Conservation (phyloP, 2,329 filamentous ascomycete genomes). For the Colletotrichum sp. region DNA sequence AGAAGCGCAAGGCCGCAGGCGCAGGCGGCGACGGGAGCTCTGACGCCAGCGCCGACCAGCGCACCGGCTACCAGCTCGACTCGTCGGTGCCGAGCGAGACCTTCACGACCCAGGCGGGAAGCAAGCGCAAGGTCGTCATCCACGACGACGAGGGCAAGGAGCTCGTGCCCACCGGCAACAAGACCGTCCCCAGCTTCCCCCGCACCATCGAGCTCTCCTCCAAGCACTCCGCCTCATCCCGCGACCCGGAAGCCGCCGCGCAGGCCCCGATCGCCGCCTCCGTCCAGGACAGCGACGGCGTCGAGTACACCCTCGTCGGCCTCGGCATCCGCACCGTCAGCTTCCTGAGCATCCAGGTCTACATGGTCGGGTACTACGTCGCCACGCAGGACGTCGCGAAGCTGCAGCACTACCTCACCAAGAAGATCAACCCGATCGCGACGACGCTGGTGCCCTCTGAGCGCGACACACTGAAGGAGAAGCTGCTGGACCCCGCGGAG, state of each 20-base stretch:
- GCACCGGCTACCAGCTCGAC: constrained; percentile 38
- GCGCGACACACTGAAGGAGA: constrained; percentile 72
- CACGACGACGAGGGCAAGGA: constrained; percentile 74
- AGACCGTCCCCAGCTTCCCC: constrained; percentile 80
- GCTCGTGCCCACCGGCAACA: constrained; percentile 81
- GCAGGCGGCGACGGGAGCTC: constrained; percentile 14
- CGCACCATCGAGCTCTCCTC: constrained; percentile 69
- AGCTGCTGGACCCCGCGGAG: constrained; percentile 71
- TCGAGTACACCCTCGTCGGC: constrained; percentile 86
- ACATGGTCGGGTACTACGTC: constrained; percentile 92
- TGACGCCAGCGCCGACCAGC: constrained; percentile 17
- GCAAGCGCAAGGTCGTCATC: constrained; percentile 62
- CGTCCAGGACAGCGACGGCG: constrained; percentile 46
- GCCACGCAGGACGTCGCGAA: constrained; percentile 80
- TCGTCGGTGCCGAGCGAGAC: constrained; percentile 49
- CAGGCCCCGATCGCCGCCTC: constrained; percentile 42
- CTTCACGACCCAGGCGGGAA: constrained; percentile 54
- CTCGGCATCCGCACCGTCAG: constrained; percentile 89
- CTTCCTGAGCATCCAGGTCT: constrained; percentile 89
- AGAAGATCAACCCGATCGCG: constrained; percentile 76
- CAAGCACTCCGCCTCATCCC: constrained; percentile 21
- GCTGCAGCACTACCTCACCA: constrained; percentile 80
- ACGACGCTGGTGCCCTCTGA: constrained; percentile 85
- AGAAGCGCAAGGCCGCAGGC: constrained; percentile 24
- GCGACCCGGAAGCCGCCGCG: constrained; percentile 17